Percentiles rank a stretch among this genome's conserved stretches.
Evolutionary conservation across 2,329 filamentous ascomycete genomes (phyloP).

Genomic region (Lasiodiplodia theobromae): DNA sequence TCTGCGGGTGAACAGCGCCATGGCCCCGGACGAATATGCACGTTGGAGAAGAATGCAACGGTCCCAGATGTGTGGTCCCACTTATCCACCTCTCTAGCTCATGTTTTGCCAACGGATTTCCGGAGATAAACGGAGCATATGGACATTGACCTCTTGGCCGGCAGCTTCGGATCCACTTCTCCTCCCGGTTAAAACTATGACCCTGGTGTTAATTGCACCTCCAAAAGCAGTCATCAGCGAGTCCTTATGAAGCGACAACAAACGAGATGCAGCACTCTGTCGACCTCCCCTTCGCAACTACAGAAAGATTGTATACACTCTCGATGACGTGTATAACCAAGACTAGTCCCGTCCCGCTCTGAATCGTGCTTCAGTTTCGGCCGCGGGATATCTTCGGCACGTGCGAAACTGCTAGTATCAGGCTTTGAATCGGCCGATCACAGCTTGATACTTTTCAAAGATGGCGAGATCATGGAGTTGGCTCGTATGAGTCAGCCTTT

Average conservation of each 20-base stretch:
- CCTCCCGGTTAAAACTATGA: background rate
- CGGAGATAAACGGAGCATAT: background rate
- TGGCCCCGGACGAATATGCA: background rate
- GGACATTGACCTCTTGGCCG: background rate
- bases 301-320: background rate
- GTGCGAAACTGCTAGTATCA: background rate
- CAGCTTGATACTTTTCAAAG: background rate
- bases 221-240: background rate
- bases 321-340: background rate
- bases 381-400: conserved; percentile 9
- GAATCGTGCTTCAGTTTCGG: background rate
- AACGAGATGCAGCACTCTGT: background rate
- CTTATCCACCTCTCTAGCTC: background rate
- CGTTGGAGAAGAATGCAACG: background rate
- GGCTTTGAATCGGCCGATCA: background rate
- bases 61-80: background rate
- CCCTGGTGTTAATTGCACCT: background rate
- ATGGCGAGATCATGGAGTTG: background rate
- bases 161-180: background rate
- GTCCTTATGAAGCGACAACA: background rate
- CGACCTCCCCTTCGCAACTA: background rate
- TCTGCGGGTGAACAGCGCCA: background rate
- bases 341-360: too few species aligned
- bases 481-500: background rate
- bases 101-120: background rate